Conservation (phyloP, 208 protist species). For the Tritrichomonas foetus region DNA sequence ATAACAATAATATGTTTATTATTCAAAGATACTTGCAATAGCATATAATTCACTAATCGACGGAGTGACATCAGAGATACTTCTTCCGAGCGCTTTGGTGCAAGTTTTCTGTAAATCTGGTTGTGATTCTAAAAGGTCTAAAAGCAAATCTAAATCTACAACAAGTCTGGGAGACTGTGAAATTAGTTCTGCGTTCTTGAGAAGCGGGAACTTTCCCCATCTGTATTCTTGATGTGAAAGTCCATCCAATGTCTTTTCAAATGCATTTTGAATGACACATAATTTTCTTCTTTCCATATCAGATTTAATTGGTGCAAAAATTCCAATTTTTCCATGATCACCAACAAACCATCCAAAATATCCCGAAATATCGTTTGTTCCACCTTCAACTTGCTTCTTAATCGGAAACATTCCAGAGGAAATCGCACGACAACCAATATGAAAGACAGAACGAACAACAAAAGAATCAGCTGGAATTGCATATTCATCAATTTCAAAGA, state of each 20-base stretch:
- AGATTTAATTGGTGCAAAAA: not conserved
- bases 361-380: not conserved
- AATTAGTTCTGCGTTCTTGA: not conserved
- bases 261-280: not conserved
- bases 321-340: not conserved
- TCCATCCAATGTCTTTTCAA: not conserved
- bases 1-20: too few species aligned
- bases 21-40: too few species aligned
- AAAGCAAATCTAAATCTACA: not conserved
- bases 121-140: not conserved
- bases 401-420: not conserved
- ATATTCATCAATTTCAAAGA: conserved; percentile 7
- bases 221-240: not conserved
- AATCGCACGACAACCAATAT: not conserved
- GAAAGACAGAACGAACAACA: not conserved
- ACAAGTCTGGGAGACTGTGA: not conserved
- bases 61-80: too few species aligned
- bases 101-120: not conserved
- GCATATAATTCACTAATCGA: too few species aligned
- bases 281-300: not conserved
- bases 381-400: not conserved
- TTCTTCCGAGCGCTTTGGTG: not conserved
- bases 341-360: not conserved
- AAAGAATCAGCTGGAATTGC: conserved; percentile 7
- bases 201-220: not conserved